These are phyloP conservation scores for Ascoidea rubescens DNA, from an alignment of 805 yeast species.

Conservation along the genomic window DNA sequence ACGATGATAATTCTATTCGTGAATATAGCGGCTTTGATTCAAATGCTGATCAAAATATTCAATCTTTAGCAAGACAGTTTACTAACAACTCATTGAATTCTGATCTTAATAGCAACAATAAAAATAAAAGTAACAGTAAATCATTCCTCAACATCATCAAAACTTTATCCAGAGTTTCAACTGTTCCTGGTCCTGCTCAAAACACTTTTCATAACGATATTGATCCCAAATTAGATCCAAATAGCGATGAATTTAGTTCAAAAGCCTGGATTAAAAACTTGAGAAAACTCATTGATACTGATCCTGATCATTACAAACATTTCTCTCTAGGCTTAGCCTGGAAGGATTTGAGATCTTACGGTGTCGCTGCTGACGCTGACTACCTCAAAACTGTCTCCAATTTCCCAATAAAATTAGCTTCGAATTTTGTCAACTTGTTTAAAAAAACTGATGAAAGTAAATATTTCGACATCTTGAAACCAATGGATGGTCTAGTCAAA, in stretches of 20 bases:
- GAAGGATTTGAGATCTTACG: conserved; percentile 45
- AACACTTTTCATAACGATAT: conserved; percentile 18
- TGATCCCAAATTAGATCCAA: conserved; percentile 42
- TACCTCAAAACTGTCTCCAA: conserved; percentile 52
- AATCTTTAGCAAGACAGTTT: conserved; percentile 25
- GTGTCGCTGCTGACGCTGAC: conserved; percentile 45
- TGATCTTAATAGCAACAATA: conserved; percentile 5
- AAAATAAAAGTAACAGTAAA: not conserved
- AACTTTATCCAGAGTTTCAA: conserved; percentile 14
- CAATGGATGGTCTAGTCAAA: conserved; percentile 39
- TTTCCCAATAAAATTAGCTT: conserved; percentile 16
- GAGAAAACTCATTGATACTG: conserved; percentile 33
- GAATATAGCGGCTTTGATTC: conserved; percentile 20
- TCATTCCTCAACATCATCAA: not conserved
- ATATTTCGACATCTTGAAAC: conserved; percentile 30
- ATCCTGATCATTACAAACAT: conserved; percentile 47
- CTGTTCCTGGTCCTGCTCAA: conserved; percentile 22
- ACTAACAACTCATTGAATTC: conserved; percentile 14
- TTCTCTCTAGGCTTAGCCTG: conserved; percentile 44
- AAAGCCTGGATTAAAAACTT: conserved; percentile 53
- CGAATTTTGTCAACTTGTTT: conserved; percentile 8
- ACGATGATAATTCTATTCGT: not conserved
- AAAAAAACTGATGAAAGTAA: conserved; percentile 6
- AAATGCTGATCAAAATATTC: conserved; percentile 18
- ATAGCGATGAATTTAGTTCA: conserved; percentile 37